phyloP scores from a whole-genome alignment of 305 asterid species.

The Stenogyne calaminthoides region DNA sequence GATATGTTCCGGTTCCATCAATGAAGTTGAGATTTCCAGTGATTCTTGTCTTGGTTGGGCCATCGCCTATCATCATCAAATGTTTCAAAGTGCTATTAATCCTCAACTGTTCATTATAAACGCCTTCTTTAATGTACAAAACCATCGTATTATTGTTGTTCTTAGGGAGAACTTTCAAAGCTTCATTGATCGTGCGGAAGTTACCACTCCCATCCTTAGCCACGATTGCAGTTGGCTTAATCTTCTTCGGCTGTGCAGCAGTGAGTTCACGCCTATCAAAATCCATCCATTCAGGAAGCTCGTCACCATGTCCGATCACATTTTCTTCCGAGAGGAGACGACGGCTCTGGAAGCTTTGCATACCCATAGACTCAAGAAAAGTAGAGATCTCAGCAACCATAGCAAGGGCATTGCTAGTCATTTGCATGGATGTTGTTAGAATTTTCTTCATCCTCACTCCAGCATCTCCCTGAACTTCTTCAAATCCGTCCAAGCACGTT shows the following conservation, averaged over 20 bases:
- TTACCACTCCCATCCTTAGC: slow-evolving; percentile 65
- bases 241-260: slow-evolving; percentile 18
- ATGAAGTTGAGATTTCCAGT: slow-evolving; percentile 58
- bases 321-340: slow-evolving; percentile 45
- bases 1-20: slow-evolving; percentile 55
- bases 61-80: slow-evolving; percentile 61
- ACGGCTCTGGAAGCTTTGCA: slow-evolving; percentile 40
- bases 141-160: slow-evolving; percentile 35
- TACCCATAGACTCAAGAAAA: slow-evolving; percentile 42
- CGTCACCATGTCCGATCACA: slow-evolving; percentile 38
- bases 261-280: slow-evolving; percentile 39
- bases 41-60: slow-evolving; percentile 67
- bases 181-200: slow-evolving; percentile 52
- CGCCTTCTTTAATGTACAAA: slow-evolving; percentile 57
- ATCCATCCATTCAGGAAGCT: slow-evolving; percentile 47
- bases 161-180: slow-evolving; percentile 43
- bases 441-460: slow-evolving; percentile 47
- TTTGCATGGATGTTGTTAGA: slow-evolving; percentile 48
- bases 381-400: slow-evolving; percentile 61
- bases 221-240: slow-evolving; percentile 49
- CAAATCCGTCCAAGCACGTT: slow-evolving; percentile 67
- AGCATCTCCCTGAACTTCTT: slow-evolving; percentile 41
- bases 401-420: slow-evolving; percentile 71
- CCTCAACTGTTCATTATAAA: slow-evolving; percentile 50
- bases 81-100: slow-evolving; percentile 33